phyloP scores from a whole-genome alignment of 1,139 yeast species.

The Candida tropicalis region DNA sequence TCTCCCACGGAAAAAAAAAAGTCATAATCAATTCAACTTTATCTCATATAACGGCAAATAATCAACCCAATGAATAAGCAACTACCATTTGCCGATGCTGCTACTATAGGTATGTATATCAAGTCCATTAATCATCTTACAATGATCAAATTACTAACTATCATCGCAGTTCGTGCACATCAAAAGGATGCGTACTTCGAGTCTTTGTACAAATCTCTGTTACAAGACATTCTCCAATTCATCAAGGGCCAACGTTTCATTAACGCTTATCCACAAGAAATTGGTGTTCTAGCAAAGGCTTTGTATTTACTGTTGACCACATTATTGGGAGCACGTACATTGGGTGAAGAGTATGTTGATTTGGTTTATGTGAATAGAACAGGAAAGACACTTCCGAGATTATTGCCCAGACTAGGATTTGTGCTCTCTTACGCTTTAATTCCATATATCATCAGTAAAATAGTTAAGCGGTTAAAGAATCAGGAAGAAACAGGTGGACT shows the following conservation, averaged over 20 bases:
- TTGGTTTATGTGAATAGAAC: conserved; percentile 63
- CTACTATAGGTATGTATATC: conserved; percentile 45
- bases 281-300: conserved; percentile 59
- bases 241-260: conserved; percentile 70
- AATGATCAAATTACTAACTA: conserved; percentile 7
- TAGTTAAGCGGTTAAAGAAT: conserved; percentile 29
- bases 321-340: conserved; percentile 70
- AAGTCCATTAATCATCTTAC: too few relatives aligned
- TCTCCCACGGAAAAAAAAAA: neutral
- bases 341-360: conserved; percentile 95
- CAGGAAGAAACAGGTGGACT: conserved; percentile 17
- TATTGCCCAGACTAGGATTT: conserved; percentile 53
- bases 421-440: conserved; percentile 55
- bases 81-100: conserved; percentile 51
- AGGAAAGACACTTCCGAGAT: conserved; percentile 54
- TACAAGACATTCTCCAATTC: conserved; percentile 58
- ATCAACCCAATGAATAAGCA: conserved; percentile 18
- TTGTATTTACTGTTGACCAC: conserved; percentile 75
- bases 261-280: conserved; percentile 64
- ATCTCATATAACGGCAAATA: neutral
- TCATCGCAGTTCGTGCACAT: conserved; percentile 63
- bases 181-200: conserved; percentile 85
- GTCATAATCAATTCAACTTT: neutral
- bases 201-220: conserved; percentile 51
- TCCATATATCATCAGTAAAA: conserved; percentile 52